A percentile compares a stretch with the other conserved stretches of the same genome.
phyloP scores from a whole-genome alignment of 1,284 basidiomycete species.

The Ustilago trichophora region DNA sequence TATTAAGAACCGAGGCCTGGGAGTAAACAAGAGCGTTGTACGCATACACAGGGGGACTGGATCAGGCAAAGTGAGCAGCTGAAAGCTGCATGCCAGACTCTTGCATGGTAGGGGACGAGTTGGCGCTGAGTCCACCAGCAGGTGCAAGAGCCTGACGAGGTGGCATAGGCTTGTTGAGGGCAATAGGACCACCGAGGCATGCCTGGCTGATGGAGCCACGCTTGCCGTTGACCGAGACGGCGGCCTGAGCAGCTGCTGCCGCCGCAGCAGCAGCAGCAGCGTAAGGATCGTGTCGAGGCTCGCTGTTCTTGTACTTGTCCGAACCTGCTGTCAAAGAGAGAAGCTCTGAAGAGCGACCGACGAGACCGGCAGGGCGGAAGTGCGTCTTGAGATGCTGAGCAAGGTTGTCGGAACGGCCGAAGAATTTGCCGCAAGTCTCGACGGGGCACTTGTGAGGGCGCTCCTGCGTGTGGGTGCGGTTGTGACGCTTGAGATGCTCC shows the following conservation, averaged over 20 bases:
- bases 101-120: conserved; percentile 28
- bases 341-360: conserved; percentile 44
- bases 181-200: conserved; percentile 44
- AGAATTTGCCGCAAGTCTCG: conserved; percentile 62
- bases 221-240: conserved; percentile 30
- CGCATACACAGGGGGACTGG: no score
- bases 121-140: conserved; percentile 30
- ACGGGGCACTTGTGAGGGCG: conserved; percentile 62
- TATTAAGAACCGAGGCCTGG: no score
- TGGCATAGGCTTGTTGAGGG: conserved; percentile 35
- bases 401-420: conserved; percentile 64
- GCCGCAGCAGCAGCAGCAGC: conserved; percentile 53
- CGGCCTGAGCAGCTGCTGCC: conserved; percentile 44
- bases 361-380: conserved; percentile 53
- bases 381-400: conserved; percentile 66
- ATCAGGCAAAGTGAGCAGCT: conserved; percentile 22
- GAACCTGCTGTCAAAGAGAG: conserved; percentile 35
- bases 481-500: conserved; percentile 66
- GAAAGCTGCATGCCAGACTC: conserved; percentile 5
- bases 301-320: conserved; percentile 36
- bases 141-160: conserved; percentile 31
- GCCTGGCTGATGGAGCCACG: conserved; percentile 27
- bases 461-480: conserved; percentile 64
- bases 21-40: no score
- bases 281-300: conserved; percentile 57